Evolutionary conservation across 1,284 basidiomycete species (phyloP).

Genomic region (Cryptococcus sp.): DNA sequence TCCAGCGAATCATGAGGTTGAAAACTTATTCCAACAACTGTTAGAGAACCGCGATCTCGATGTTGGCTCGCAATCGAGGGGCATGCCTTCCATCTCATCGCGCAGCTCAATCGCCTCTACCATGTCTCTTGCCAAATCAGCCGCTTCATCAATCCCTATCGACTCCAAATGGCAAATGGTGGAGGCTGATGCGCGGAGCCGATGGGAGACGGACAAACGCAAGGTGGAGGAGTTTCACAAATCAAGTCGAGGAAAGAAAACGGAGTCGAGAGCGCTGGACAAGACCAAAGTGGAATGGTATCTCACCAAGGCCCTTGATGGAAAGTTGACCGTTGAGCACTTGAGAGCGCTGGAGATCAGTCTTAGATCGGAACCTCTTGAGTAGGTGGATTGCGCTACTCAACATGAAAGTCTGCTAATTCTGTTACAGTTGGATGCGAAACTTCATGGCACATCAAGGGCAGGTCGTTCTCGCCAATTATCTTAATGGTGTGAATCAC

Average conservation of each 20-base stretch:
- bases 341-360: slow-evolving; percentile 40
- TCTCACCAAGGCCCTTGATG: slow-evolving; percentile 41
- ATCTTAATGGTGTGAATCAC: slow-evolving; percentile 56
- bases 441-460: slow-evolving; percentile 78
- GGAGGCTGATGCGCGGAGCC: slow-evolving; percentile 76
- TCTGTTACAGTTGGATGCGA: slow-evolving; percentile 69
- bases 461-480: slow-evolving; percentile 80
- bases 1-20: slow-evolving; percentile 74
- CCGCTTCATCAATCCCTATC: slow-evolving; percentile 59
- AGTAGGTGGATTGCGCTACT: slow-evolving; percentile 58
- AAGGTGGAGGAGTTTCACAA: slow-evolving; percentile 60
- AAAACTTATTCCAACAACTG: slow-evolving; percentile 74
- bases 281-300: slow-evolving; percentile 73
- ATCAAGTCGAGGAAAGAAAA: slow-evolving; percentile 56
- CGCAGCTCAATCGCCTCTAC: slow-evolving; percentile 36
- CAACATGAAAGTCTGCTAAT: neutral
- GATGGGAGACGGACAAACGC: slow-evolving; percentile 70
- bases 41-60: slow-evolving; percentile 67
- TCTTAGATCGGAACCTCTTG: slow-evolving; percentile 75
- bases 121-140: slow-evolving; percentile 29
- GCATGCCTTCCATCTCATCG: slow-evolving; percentile 25
- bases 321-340: slow-evolving; percentile 39
- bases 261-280: slow-evolving; percentile 43
- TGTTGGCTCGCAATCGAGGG: slow-evolving; percentile 5
- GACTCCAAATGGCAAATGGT: slow-evolving; percentile 95